Evolutionary conservation across 805 yeast species (phyloP).

Genomic region (Hanseniaspora thailandica): DNA sequence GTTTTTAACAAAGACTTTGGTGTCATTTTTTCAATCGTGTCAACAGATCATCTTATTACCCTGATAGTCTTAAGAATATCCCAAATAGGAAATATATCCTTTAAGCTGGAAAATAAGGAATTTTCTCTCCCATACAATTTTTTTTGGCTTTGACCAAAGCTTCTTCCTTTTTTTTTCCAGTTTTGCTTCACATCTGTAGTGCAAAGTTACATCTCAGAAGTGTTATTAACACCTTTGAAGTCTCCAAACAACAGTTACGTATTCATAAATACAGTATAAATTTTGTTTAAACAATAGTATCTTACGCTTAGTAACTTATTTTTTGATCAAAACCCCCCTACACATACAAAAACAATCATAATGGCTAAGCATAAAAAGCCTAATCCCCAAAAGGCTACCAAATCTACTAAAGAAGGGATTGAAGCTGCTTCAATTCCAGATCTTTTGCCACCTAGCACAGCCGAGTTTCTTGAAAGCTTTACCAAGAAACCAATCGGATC

Average conservation of each 20-base stretch:
- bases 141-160: neutral
- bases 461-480: too few species aligned
- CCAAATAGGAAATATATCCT: neutral
- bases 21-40: too few species aligned
- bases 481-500: too few species aligned
- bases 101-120: neutral
- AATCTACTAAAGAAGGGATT: neutral
- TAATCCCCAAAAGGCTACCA: neutral
- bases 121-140: neutral
- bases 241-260: too few species aligned
- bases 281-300: too few species aligned
- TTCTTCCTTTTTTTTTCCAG: neutral
- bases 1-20: too few species aligned
- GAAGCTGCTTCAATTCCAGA: neutral
- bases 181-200: neutral
- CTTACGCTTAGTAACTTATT: too few species aligned
- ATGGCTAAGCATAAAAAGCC: constrained; percentile 1
- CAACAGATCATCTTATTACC: too few species aligned
- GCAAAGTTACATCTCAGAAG: too few species aligned
- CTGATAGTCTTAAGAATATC: neutral
- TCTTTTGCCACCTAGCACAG: too few species aligned
- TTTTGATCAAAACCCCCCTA: neutral
- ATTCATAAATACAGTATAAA: too few species aligned
- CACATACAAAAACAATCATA: neutral
- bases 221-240: too few species aligned